Percentiles rank a stretch among this genome's conserved stretches.
phyloP scores from a whole-genome alignment of 78 protist genomes.

The Salpingoeca rosetta region DNA sequence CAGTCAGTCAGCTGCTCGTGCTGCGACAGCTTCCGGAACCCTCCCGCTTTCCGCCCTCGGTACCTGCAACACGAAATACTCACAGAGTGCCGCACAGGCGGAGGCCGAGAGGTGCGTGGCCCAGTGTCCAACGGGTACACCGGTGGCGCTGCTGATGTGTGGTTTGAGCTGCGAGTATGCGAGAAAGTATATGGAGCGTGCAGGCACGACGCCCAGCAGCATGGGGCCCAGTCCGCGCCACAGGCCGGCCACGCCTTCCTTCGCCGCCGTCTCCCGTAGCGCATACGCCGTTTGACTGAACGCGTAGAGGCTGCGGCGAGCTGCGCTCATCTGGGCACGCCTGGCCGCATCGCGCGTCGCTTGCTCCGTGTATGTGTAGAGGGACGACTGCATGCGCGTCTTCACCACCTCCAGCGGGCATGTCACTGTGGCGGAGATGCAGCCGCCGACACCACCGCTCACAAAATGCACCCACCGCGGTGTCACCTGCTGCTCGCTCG shows the following conservation, averaged over 20 bases:
- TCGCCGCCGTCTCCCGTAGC: background rate
- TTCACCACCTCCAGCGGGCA: conserved; percentile 33
- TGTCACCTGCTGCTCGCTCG: too few relatives aligned
- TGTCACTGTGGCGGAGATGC: conserved; percentile 19
- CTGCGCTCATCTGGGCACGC: too few relatives aligned
- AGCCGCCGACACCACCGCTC: conserved; percentile 13
- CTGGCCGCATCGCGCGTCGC: background rate
- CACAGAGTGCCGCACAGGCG: too few relatives aligned
- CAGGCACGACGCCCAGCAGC: conserved; percentile 9
- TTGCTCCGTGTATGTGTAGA: background rate
- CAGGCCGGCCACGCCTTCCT: conserved; percentile 17
- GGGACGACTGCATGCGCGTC: conserved; percentile 42
- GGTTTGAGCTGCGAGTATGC: background rate
- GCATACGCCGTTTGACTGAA: too few relatives aligned
- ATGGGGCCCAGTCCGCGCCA: conserved; percentile 23
- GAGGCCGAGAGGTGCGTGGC: too few relatives aligned
- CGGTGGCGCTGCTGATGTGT: too few relatives aligned
- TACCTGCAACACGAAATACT: too few relatives aligned
- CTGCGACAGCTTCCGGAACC: background rate
- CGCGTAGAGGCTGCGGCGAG: too few relatives aligned
- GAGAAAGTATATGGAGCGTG: conserved; percentile 2
- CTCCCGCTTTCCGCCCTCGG: too few relatives aligned
- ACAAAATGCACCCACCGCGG: background rate
- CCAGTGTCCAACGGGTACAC: too few relatives aligned
- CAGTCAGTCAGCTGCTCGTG: background rate